Conservation (phyloP, 2,329 filamentous ascomycete species). For the Monosporascus sp. region DNA sequence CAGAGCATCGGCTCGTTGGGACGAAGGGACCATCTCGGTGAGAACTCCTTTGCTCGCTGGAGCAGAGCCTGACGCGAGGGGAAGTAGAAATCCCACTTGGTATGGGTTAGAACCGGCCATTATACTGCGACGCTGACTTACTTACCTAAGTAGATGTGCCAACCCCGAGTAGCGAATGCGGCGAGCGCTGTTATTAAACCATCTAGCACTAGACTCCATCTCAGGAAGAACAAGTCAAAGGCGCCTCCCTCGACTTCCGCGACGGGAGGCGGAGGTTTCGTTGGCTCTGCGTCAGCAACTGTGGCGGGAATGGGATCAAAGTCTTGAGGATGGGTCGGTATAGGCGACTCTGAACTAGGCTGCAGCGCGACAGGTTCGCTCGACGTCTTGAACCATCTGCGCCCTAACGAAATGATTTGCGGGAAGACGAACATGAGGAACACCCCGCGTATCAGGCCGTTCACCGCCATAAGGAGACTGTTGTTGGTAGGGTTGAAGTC, state of each 20-base stretch:
- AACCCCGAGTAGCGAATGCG: constrained; percentile 15
- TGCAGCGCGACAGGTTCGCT: not conserved
- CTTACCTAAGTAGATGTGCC: constrained; percentile 21
- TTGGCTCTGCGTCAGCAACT: constrained; percentile 10
- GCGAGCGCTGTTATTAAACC: constrained; percentile 15
- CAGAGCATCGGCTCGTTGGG: constrained; percentile 15
- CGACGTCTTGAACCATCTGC: constrained; percentile 9
- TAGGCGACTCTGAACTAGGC: constrained; percentile 5
- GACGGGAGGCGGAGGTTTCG: constrained; percentile 10
- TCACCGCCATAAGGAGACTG: constrained; percentile 16
- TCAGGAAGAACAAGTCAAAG: constrained; percentile 19
- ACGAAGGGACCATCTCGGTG: constrained; percentile 18
- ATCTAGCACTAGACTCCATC: constrained; percentile 17
- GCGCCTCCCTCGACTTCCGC: constrained; percentile 11
- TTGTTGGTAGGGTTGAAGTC: constrained; percentile 15
- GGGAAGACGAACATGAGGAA: constrained; percentile 23
- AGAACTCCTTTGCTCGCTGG: constrained; percentile 18
- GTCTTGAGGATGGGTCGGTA: constrained; percentile 14
- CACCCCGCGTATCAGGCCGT: constrained; percentile 12
- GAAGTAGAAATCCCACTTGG: constrained; percentile 16
- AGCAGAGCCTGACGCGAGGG: constrained; percentile 19
- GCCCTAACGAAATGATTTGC: constrained; percentile 15
- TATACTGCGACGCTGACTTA: not conserved
- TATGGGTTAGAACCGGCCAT: not conserved
- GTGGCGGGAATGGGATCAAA: constrained; percentile 9